Evolutionary conservation across 768 basidiomycete species (phyloP).

Genomic region (Clavaria fumosa): DNA sequence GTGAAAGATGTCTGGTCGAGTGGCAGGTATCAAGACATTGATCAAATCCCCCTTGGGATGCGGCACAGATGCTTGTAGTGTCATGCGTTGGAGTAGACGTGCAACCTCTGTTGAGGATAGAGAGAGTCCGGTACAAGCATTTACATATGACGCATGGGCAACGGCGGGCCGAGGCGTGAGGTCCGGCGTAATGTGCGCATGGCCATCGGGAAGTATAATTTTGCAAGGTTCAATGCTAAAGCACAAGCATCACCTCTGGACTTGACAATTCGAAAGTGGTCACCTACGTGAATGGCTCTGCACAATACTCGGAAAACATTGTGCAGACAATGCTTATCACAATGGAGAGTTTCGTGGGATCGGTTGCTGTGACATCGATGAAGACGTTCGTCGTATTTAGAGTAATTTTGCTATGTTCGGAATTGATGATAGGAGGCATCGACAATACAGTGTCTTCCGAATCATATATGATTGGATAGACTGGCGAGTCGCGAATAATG

Average conservation of each 20-base stretch:
- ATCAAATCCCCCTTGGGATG: constrained; percentile 49
- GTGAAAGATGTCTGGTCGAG: constrained; percentile 95
- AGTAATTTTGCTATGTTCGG: constrained; percentile 93
- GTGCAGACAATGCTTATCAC: constrained; percentile 88
- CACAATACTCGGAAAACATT: constrained; percentile 98
- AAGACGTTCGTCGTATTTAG: constrained; percentile 88
- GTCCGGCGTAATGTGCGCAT: constrained; percentile 63
- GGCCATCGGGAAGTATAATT: constrained; percentile 66
- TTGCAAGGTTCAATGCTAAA: constrained; percentile 86
- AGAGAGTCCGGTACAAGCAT: constrained; percentile 82
- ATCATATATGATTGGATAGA: constrained; percentile 98
- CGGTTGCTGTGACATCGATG: constrained; percentile 94
- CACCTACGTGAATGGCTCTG: constrained; percentile 79
- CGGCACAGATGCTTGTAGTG: constrained; percentile 42
- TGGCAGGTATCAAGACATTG: constrained; percentile 69
- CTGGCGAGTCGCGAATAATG: constrained; percentile 88
- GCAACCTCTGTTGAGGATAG: constrained; percentile 53
- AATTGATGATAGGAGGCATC: constrained; percentile 98
- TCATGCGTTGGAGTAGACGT: constrained; percentile 71
- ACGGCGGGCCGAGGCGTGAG: constrained; percentile 54
- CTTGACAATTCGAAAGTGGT: neutral
- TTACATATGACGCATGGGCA: constrained; percentile 83
- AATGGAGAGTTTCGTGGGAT: constrained; percentile 90
- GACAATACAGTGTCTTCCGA: constrained; percentile 73
- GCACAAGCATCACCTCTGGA: constrained; percentile 5